A percentile compares a stretch with the other conserved stretches of the same genome.
Evolutionary conservation across 1,284 basidiomycete species (phyloP).

Genomic region (Ustanciosporium gigantosporum): DNA sequence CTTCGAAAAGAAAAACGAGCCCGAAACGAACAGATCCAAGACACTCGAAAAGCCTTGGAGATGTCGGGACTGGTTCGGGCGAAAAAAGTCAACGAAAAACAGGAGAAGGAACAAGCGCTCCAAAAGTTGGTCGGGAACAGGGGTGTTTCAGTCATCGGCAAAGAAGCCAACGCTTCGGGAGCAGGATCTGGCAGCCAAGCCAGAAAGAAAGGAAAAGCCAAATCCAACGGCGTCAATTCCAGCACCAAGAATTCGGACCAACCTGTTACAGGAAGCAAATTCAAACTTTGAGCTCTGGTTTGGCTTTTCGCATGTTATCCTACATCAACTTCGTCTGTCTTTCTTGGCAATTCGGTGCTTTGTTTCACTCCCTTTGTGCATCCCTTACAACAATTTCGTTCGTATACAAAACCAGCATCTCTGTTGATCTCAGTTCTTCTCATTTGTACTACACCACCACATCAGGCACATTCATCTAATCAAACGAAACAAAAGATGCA

Average conservation of each 20-base stretch:
- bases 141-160: conserved; percentile 46
- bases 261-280: conserved; percentile 12
- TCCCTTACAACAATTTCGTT: too few species aligned
- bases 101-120: conserved; percentile 58
- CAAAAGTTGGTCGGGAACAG: conserved; percentile 56
- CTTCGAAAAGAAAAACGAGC: conserved; percentile 70
- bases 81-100: conserved; percentile 29
- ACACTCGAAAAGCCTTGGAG: conserved; percentile 71
- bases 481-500: too few species aligned
- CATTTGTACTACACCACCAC: too few species aligned
- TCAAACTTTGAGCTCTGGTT: conserved; percentile 25
- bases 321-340: background rate
- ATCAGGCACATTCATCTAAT: too few species aligned
- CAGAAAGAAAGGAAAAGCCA: conserved; percentile 21
- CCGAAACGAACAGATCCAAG: conserved; percentile 69
- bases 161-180: conserved; percentile 15
- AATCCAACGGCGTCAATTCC: conserved; percentile 1
- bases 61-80: conserved; percentile 65
- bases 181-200: conserved; percentile 19
- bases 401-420: too few species aligned
- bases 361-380: background rate
- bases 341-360: background rate
- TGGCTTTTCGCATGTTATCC: too few species aligned
- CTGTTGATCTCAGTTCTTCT: too few species aligned
- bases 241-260: conserved; percentile 2